These are phyloP conservation scores for Aspergillus sparsus DNA, from an alignment of 495 filamentous ascomycete species.

Conservation along the genomic window DNA sequence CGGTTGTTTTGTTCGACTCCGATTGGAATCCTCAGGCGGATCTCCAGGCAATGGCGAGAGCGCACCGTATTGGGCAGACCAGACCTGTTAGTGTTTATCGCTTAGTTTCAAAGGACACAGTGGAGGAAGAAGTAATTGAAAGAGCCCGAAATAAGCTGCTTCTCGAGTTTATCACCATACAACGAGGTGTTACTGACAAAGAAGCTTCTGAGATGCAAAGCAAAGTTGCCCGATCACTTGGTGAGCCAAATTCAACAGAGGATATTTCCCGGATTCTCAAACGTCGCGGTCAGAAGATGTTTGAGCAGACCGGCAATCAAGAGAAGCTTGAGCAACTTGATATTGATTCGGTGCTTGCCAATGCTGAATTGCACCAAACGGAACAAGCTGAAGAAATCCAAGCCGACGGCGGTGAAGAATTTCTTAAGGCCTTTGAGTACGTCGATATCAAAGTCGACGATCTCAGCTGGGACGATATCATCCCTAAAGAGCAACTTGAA, in stretches of 20 bases:
- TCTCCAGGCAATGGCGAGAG: constrained; percentile 96
- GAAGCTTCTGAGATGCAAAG: constrained; percentile 71
- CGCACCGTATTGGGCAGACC: constrained; percentile 96
- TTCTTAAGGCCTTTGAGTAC: constrained; percentile 83
- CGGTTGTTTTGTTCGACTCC: constrained; percentile 96
- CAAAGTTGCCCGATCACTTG: constrained; percentile 57
- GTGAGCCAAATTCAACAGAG: constrained; percentile 81
- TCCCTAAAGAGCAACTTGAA: constrained; percentile 87
- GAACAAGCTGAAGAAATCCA: constrained; percentile 87
- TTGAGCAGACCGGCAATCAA: constrained; percentile 94
- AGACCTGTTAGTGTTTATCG: constrained; percentile 93
- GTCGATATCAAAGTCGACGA: constrained; percentile 93
- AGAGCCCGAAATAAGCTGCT: constrained; percentile 96
- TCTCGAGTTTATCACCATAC: constrained; percentile 97
- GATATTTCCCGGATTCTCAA: constrained; percentile 94
- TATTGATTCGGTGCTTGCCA: constrained; percentile 93
- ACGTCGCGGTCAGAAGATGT: constrained; percentile 93
- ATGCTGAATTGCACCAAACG: constrained; percentile 93
- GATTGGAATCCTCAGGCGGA: constrained; percentile 99
- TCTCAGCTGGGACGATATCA: constrained; percentile 96
- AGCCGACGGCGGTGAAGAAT: constrained; percentile 90
- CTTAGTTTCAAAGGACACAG: constrained; percentile 94
- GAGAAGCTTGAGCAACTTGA: constrained; percentile 96
- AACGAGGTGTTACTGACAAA: constrained; percentile 91
- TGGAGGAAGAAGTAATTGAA: constrained; percentile 96